phyloP scores from a whole-genome alignment of 345 rosid genomes.

The Corchorus capsularis region DNA sequence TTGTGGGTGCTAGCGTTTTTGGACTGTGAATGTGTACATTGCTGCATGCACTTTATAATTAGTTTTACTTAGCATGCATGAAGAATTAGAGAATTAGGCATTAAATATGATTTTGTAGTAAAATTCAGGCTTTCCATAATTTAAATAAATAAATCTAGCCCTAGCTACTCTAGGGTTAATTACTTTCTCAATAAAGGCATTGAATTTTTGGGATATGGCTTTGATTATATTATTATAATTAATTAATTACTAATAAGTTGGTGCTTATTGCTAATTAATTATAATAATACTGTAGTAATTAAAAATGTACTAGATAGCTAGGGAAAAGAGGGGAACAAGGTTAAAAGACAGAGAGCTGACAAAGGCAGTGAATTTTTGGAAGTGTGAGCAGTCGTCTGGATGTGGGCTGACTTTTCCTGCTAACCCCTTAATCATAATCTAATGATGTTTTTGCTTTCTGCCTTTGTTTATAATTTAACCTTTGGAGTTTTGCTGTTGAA shows the following conservation, averaged over 20 bases:
- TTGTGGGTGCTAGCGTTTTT: not conserved
- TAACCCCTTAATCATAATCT: constrained; percentile 83
- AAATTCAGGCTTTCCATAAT: no score
- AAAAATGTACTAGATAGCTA: not conserved
- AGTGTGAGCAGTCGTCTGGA: constrained; percentile 71
- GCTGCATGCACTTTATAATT: not conserved
- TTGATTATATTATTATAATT: no score
- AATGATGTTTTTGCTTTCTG: constrained; percentile 65
- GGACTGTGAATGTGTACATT: not conserved
- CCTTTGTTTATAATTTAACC: constrained; percentile 43
- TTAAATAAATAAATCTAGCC: no score
- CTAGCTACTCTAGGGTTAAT: no score
- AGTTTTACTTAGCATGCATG: not conserved
- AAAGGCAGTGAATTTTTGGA: constrained; percentile 90
- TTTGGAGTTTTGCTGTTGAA: constrained; percentile 90
- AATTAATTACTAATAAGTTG: no score
- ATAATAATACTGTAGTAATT: not conserved
- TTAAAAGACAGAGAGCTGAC: constrained; percentile 74
- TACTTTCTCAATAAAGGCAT: no score
- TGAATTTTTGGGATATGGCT: no score
- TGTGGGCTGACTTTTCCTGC: constrained; percentile 90
- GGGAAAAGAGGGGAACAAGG: not conserved
- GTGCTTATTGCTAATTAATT: not conserved
- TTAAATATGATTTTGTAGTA: no score
- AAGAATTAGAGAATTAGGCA: not conserved